Evolutionary conservation across 140 eudicot genomes (phyloP), one percentile per base, ranked within the genome.

Genomic region (Senecio squalidus): DNA sequence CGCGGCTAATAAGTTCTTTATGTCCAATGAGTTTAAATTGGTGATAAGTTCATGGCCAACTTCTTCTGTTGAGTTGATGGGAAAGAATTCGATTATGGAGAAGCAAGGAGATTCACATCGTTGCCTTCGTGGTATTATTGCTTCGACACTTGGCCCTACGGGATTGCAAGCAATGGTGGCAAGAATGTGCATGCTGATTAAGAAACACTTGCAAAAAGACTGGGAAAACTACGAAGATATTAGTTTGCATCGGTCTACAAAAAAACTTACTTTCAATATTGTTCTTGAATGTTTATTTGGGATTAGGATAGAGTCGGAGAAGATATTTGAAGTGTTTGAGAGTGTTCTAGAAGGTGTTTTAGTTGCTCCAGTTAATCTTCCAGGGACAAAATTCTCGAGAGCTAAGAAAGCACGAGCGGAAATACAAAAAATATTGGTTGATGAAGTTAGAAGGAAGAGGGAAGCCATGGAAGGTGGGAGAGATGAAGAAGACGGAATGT

Each of bases 1-100:
- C 6, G 62, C 79, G 9, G 95, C 94, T 7, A 85, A 82, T 41
- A 78, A 77, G 45, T 89, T 89, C 72, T 82, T 89, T 58, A 34
- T 89, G 74, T 78, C 82, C 0, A 85, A 89, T 29, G 97, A 89
- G 79, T 89, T 89, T 60, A 89, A 76, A 71, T 62, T 89, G 57
- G 97, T 85, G 23, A 41, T 85, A 27, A 89, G 95, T 57, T 89
- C 94, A 13, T 85, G 95, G 94, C 95, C 97, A 18, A 60, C 95
- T 44, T 89, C 97, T 0, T 80, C 95, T 0, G 97, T 89, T 2
- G 81, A 89, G 33, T 71, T 89, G 28, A 85, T 89, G 97, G 95
- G 97, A 1, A 71, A 50, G 52, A 60, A 82, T 25, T 89, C 81
- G 4, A 85, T 85, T 33, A 89, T 89, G 97, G 90, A 82, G 65